A percentile compares a stretch with the other conserved stretches of the same genome.
Conservation (phyloP, 495 filamentous ascomycete genomes). For the Aspergillus bridgeri region DNA sequence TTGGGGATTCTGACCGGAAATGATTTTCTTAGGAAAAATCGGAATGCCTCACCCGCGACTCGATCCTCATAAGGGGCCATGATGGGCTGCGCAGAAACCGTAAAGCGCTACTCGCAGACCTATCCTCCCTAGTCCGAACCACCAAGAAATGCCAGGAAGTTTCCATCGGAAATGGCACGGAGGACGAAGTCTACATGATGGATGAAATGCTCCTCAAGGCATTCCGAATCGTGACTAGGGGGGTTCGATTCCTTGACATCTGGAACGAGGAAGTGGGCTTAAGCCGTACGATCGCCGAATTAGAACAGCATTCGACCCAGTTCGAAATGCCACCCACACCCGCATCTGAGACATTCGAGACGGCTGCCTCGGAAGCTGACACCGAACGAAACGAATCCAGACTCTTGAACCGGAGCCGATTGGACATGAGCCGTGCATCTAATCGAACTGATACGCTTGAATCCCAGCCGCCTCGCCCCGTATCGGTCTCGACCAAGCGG, state of each 20-base stretch:
- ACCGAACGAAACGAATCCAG: slow-evolving; percentile 35
- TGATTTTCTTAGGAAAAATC: slow-evolving; percentile 65
- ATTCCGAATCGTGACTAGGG: slow-evolving; percentile 89
- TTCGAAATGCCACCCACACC: slow-evolving; percentile 65
- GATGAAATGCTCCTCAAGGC: slow-evolving; percentile 92
- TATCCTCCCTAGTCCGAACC: slow-evolving; percentile 83
- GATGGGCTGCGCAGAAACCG: slow-evolving; percentile 75
- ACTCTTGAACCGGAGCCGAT: slow-evolving; percentile 37
- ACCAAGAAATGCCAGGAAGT: slow-evolving; percentile 77
- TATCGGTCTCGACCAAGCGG: slow-evolving; percentile 43
- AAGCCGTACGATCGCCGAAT: slow-evolving; percentile 60
- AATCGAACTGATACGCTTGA: slow-evolving; percentile 35
- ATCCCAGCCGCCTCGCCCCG: slow-evolving; percentile 25
- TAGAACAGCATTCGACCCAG: slow-evolving; percentile 39
- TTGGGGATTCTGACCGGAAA: background rate
- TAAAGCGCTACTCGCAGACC: slow-evolving; percentile 82
- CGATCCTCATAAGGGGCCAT: slow-evolving; percentile 65
- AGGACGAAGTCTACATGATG: slow-evolving; percentile 64
- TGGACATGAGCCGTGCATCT: slow-evolving; percentile 38
- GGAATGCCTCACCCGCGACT: slow-evolving; percentile 80
- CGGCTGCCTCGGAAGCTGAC: slow-evolving; percentile 18
- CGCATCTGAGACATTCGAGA: slow-evolving; percentile 54
- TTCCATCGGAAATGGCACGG: slow-evolving; percentile 42
- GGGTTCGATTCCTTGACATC: slow-evolving; percentile 87
- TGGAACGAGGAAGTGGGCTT: slow-evolving; percentile 72